Evolutionary conservation across 2,329 filamentous ascomycete species (phyloP).

Genomic region (Fusarium sp.): DNA sequence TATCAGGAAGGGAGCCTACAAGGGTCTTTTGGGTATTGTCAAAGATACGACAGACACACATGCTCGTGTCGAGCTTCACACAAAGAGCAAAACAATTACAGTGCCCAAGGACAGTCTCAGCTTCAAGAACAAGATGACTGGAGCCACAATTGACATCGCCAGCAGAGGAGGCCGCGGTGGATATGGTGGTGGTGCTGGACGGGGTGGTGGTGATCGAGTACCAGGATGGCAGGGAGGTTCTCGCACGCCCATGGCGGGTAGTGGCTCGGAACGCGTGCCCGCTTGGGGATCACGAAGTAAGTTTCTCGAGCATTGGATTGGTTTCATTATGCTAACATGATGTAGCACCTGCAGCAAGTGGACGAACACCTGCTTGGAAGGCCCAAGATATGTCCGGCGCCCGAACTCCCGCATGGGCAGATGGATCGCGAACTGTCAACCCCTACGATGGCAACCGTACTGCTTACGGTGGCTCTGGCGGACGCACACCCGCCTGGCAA

Average conservation of each 20-base stretch:
- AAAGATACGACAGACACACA: conserved; percentile 91
- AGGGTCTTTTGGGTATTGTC: conserved; percentile 93
- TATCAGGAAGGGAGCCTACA: conserved; percentile 88
- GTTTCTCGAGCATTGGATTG: conserved; percentile 50
- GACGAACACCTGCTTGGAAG: conserved; percentile 74
- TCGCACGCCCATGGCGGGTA: conserved; percentile 75
- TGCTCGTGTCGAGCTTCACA: conserved; percentile 92
- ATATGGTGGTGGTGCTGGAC: conserved; percentile 59
- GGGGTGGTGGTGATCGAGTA: conserved; percentile 61
- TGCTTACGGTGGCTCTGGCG: conserved; percentile 81
- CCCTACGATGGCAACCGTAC: conserved; percentile 81
- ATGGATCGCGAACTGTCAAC: conserved; percentile 76
- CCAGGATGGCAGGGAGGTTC: conserved; percentile 74
- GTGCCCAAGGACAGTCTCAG: conserved; percentile 85
- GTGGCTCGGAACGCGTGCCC: conserved; percentile 76
- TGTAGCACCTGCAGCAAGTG: conserved; percentile 67
- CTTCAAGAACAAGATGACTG: conserved; percentile 87
- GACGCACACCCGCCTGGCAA: conserved; percentile 82
- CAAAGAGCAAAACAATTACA: conserved; percentile 91
- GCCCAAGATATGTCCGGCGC: conserved; percentile 65
- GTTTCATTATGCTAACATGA: conserved; percentile 43
- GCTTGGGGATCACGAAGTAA: conserved; percentile 80
- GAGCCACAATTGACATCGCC: conserved; percentile 80
- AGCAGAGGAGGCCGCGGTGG: conserved; percentile 63
- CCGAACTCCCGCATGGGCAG: conserved; percentile 78